These are phyloP conservation scores for Colletotrichum graminicola DNA, from an alignment of 2,329 filamentous ascomycete species.

Conservation along the genomic window DNA sequence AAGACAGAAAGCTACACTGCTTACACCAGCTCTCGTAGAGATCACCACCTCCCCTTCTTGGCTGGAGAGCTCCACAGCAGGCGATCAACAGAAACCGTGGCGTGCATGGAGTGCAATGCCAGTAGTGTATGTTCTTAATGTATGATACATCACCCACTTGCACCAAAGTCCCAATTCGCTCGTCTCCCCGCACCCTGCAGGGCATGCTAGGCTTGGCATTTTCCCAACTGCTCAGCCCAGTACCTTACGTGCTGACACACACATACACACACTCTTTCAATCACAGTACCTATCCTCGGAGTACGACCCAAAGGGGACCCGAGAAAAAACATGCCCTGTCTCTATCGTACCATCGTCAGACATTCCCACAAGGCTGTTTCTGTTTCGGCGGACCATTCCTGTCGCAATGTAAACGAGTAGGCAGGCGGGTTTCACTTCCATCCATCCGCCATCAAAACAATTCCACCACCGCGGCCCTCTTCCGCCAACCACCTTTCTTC, in stretches of 20 bases:
- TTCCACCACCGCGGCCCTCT: neutral
- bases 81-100: neutral
- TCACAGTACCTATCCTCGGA: neutral
- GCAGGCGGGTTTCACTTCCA: neutral
- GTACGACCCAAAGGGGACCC: neutral
- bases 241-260: too few species aligned
- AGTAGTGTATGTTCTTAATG: neutral
- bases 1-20: neutral
- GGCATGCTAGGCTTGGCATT: conserved; percentile 7
- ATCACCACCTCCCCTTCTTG: neutral
- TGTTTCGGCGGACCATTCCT: neutral
- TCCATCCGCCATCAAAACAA: neutral
- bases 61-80: neutral
- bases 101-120: neutral
- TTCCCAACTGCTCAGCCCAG: neutral
- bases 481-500: neutral
- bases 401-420: conserved; percentile 1
- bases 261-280: neutral
- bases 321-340: conserved; percentile 18
- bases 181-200: conserved; percentile 18
- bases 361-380: conserved; percentile 30
- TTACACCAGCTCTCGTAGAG: neutral
- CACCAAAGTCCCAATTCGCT: neutral
- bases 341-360: neutral
- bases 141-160: neutral